Conservation (phyloP, 75 land plant species). For the Selaginella moellendorffii region DNA sequence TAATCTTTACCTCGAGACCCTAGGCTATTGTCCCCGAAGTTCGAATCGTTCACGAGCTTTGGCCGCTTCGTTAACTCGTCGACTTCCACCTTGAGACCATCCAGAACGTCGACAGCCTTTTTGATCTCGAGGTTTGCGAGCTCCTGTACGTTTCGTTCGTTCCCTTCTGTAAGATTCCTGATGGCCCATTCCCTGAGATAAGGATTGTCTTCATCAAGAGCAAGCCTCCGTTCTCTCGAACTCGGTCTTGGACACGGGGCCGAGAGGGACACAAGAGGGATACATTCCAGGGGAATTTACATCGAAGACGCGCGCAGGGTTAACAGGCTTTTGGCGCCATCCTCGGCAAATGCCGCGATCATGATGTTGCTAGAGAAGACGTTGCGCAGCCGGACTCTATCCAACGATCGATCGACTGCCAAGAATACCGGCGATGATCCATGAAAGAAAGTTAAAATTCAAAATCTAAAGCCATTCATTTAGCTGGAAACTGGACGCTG, state of each 20-base stretch:
- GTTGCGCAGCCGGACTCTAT: too few relatives aligned
- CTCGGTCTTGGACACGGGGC: constrained; percentile 52
- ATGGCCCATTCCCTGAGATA: constrained; percentile 68
- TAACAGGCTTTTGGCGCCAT: too few relatives aligned
- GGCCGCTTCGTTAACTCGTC: constrained; percentile 35
- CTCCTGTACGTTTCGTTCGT: constrained; percentile 40
- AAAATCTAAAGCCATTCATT: too few relatives aligned
- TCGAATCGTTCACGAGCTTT: constrained; percentile 65
- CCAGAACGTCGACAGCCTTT: constrained; percentile 36
- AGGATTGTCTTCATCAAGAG: constrained; percentile 50
- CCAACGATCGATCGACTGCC: too few relatives aligned
- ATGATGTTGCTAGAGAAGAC: too few relatives aligned
- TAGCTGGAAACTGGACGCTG: too few relatives aligned
- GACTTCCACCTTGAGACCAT: too few relatives aligned
- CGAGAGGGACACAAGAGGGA: constrained; percentile 45
- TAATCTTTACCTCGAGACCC: too few relatives aligned
- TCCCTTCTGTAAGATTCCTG: constrained; percentile 60
- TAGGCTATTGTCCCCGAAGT: too few relatives aligned
- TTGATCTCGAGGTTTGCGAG: constrained; percentile 50
- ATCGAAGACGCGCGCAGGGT: constrained; percentile 58
- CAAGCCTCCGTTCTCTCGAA: constrained; percentile 44
- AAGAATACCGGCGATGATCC: too few relatives aligned
- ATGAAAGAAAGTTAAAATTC: too few relatives aligned
- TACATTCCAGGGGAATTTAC: constrained; percentile 58
- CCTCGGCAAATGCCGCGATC: too few relatives aligned